These are phyloP conservation scores for Russula sp. DNA, from an alignment of 768 basidiomycete genomes.

Conservation along the genomic window DNA sequence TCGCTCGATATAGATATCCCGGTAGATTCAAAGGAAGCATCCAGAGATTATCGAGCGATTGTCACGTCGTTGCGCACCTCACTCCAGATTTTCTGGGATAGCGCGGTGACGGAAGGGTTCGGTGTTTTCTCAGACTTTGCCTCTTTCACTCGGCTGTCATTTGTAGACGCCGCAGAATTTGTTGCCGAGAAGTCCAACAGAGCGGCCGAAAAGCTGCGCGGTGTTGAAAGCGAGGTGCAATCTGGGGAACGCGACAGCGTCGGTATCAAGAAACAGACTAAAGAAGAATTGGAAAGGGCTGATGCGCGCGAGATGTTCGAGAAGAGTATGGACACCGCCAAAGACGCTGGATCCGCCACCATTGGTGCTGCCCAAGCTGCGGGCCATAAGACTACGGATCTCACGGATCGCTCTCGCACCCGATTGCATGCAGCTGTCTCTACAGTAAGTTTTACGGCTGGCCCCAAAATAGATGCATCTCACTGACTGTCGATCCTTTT, in stretches of 20 bases:
- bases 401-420: constrained; percentile 41
- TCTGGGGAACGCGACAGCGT: constrained; percentile 56
- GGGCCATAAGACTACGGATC: constrained; percentile 45
- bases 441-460: constrained; percentile 40
- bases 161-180: constrained; percentile 64
- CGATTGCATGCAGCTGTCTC: constrained; percentile 52
- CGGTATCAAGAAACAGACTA: constrained; percentile 51
- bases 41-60: constrained; percentile 50
- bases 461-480: too few species aligned
- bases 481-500: not conserved
- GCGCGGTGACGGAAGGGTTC: constrained; percentile 51
- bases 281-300: constrained; percentile 42
- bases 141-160: constrained; percentile 59
- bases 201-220: constrained; percentile 53
- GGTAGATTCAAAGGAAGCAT: constrained; percentile 45
- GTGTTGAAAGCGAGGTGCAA: constrained; percentile 57
- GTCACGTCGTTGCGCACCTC: constrained; percentile 51
- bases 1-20: constrained; percentile 36
- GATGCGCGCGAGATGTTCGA: constrained; percentile 59
- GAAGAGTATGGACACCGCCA: constrained; percentile 63
- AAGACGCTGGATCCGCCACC: constrained; percentile 51
- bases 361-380: constrained; percentile 43
- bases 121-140: constrained; percentile 59
- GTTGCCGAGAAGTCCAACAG: constrained; percentile 50
- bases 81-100: constrained; percentile 52